Conservation (phyloP, 805 yeast species). For the Ogataea sp. region DNA sequence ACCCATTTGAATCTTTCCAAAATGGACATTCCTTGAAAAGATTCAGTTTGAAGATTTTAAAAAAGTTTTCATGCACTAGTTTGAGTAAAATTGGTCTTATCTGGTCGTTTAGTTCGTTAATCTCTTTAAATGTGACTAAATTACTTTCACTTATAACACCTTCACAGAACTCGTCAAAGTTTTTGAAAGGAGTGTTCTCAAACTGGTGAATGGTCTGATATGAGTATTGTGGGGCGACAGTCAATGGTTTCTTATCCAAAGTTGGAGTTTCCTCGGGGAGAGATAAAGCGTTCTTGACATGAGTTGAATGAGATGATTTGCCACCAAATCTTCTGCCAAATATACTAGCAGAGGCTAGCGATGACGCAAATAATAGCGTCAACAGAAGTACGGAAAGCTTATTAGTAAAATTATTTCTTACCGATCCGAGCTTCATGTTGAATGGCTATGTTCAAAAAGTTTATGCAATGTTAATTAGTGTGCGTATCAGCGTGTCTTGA, state of each 20-base stretch:
- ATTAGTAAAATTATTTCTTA: background rate
- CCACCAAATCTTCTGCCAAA: background rate
- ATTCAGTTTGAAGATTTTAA: constrained; percentile 81
- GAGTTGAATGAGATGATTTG: background rate
- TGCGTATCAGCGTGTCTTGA: no score
- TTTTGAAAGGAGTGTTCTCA: constrained; percentile 21
- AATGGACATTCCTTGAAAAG: constrained; percentile 79
- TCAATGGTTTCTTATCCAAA: constrained; percentile 15
- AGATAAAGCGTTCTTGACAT: background rate
- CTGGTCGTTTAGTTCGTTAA: constrained; percentile 41
- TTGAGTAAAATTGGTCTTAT: constrained; percentile 50
- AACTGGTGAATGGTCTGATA: constrained; percentile 22
- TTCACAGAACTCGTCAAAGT: constrained; percentile 14
- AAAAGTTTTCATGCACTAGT: constrained; percentile 68
- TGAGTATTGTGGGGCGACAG: constrained; percentile 15
- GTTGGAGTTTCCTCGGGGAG: constrained; percentile 10
- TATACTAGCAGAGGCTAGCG: background rate
- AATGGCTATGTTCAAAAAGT: no score
- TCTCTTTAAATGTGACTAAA: constrained; percentile 31
- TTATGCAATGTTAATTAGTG: no score
- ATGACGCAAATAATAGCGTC: background rate
- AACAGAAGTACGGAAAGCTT: background rate
- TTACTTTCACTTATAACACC: constrained; percentile 20
- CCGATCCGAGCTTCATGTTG: background rate
- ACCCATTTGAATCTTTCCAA: constrained; percentile 69